Conservation (phyloP, 1,284 basidiomycete species). For the Trichosporon ovoides region DNA sequence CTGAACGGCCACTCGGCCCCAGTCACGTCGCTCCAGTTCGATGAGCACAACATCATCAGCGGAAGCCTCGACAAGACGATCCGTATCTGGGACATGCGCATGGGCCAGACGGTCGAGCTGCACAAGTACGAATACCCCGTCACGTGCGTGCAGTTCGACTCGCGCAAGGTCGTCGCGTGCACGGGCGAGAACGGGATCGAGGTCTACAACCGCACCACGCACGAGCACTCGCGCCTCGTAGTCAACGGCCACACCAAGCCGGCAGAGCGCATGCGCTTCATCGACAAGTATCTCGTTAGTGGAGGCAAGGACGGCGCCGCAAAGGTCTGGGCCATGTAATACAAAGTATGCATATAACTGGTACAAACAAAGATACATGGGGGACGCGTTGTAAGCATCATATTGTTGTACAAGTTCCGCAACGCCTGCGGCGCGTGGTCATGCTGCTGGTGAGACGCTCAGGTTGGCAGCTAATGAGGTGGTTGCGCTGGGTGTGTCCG, state of each 20-base stretch:
- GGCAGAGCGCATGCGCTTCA: slow-evolving; percentile 85
- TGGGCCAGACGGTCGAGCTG: slow-evolving; percentile 79
- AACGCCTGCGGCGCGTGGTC: too few species aligned
- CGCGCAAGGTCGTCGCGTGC: slow-evolving; percentile 87
- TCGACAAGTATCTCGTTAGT: slow-evolving; percentile 90
- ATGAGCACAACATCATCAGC: slow-evolving; percentile 86
- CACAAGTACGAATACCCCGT: slow-evolving; percentile 87
- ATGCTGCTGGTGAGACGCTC: too few species aligned
- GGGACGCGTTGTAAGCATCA: too few species aligned
- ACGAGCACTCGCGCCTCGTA: slow-evolving; percentile 74
- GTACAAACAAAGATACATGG: not conserved
- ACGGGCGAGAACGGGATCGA: slow-evolving; percentile 88
- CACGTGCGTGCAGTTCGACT: slow-evolving; percentile 90
- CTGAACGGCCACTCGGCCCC: slow-evolving; percentile 89
- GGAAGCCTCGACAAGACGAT: slow-evolving; percentile 93
- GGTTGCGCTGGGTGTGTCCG: too few species aligned
- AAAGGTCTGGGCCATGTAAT: slow-evolving; percentile 90
- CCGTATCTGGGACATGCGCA: slow-evolving; percentile 95
- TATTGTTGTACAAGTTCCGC: too few species aligned
- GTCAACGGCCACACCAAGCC: slow-evolving; percentile 91
- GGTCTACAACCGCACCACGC: slow-evolving; percentile 93
- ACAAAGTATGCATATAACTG: not conserved
- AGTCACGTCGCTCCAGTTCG: slow-evolving; percentile 92
- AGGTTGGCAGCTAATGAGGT: too few species aligned
- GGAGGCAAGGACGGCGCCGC: slow-evolving; percentile 82